Percentiles rank a stretch among this genome's conserved stretches.
These are phyloP conservation scores for Aureobasidium subglaciale DNA, from an alignment of 2,329 filamentous ascomycete genomes.

Conservation along the genomic window DNA sequence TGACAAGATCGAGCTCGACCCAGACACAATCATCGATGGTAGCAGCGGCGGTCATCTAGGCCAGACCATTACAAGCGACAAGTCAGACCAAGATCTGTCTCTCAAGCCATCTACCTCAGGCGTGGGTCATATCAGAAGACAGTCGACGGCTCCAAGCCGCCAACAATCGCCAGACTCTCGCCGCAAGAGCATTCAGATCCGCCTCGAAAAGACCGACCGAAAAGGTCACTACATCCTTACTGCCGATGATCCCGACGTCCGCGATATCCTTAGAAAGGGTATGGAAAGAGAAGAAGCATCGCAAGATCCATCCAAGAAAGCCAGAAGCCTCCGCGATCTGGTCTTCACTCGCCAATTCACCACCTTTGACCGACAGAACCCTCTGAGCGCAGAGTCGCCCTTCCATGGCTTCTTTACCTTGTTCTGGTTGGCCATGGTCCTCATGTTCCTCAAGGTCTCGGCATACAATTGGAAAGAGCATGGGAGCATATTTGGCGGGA, in stretches of 20 bases:
- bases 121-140: constrained; percentile 14
- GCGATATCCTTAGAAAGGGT: constrained; percentile 38
- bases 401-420: constrained; percentile 76
- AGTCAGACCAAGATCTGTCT: constrained; percentile 3
- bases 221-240: constrained; percentile 43
- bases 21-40: constrained; percentile 31
- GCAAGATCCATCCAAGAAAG: constrained; percentile 26
- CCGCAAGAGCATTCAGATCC: constrained; percentile 40
- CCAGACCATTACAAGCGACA: neutral
- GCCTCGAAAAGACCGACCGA: constrained; percentile 39
- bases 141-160: constrained; percentile 8
- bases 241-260: constrained; percentile 43
- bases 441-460: constrained; percentile 61
- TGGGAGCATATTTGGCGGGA: constrained; percentile 61
- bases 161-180: constrained; percentile 7
- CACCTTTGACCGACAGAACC: constrained; percentile 67
- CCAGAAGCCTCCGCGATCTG: constrained; percentile 45
- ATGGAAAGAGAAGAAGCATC: constrained; percentile 37
- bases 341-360: constrained; percentile 69
- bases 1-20: constrained; percentile 31
- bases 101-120: neutral
- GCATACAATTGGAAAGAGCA: constrained; percentile 62
- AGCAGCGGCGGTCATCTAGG: constrained; percentile 18
- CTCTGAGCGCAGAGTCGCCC: constrained; percentile 55
- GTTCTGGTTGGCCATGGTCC: constrained; percentile 64